Evolutionary conservation across 495 filamentous ascomycete genomes (phyloP).

Genomic region (Apodospora peruviana): DNA sequence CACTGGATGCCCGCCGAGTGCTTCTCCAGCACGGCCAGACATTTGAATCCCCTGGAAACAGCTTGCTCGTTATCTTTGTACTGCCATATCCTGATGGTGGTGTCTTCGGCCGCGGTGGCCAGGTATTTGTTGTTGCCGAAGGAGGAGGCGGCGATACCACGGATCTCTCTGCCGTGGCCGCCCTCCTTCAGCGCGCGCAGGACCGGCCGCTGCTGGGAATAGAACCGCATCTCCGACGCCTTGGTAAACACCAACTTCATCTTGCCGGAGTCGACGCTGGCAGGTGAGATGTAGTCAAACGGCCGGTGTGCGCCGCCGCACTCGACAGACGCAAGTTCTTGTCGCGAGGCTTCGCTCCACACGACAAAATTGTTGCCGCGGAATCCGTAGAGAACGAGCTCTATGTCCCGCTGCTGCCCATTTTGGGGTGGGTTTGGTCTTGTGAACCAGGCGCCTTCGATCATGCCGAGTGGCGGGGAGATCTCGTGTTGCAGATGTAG

Average conservation of each 20-base stretch:
- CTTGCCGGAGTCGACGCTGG: conserved; percentile 20
- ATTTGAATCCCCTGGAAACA: conserved; percentile 27
- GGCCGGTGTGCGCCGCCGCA: conserved; percentile 79
- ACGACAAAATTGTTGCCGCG: conserved; percentile 68
- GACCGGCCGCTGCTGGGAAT: conserved; percentile 40
- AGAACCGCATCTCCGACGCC: conserved; percentile 46
- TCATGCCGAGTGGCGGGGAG: conserved; percentile 55
- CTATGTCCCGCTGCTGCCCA: too few relatives aligned
- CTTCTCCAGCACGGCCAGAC: conserved; percentile 58
- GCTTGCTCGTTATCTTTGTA: conserved; percentile 11
- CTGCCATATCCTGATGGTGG: conserved; percentile 67
- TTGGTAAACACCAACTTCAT: conserved; percentile 51
- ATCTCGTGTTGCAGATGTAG: conserved; percentile 38
- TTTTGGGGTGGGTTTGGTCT: conserved; percentile 5
- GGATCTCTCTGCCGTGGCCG: conserved; percentile 85
- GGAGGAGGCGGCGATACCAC: conserved; percentile 60
- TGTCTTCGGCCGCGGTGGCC: conserved; percentile 89
- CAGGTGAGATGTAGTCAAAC: conserved; percentile 54
- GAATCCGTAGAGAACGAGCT: conserved; percentile 77
- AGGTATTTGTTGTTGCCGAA: conserved; percentile 41
- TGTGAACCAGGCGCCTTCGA: conserved; percentile 63
- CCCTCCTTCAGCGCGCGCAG: conserved; percentile 58
- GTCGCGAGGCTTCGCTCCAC: conserved; percentile 64
- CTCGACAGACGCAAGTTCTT: conserved; percentile 61
- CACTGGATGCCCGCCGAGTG: conserved; percentile 83